These are phyloP conservation scores for Saccharomycopsis oosterbeekiorum DNA, from an alignment of 805 yeast genomes.

Conservation along the genomic window DNA sequence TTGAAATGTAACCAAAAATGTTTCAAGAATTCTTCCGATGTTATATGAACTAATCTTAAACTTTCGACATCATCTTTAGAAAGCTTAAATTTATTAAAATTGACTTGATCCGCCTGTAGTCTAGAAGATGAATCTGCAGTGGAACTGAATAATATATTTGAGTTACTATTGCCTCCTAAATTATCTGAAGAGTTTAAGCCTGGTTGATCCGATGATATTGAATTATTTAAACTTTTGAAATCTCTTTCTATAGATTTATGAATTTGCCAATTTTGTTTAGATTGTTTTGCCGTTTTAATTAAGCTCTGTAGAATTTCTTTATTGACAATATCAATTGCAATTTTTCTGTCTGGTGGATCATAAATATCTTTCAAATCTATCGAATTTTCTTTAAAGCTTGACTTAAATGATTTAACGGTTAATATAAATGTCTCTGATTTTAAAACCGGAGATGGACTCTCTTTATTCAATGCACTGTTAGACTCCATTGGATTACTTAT, in stretches of 20 bases:
- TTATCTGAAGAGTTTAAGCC: not conserved
- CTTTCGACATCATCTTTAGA: slow-evolving; percentile 36
- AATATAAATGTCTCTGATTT: not conserved
- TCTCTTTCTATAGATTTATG: slow-evolving; percentile 8
- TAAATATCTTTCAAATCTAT: slow-evolving; percentile 11
- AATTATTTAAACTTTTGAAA: not conserved
- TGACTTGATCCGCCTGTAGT: slow-evolving; percentile 10
- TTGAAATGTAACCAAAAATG: slow-evolving; percentile 66
- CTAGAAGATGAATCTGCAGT: not conserved
- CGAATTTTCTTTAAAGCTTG: not conserved
- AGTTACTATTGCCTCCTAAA: not conserved
- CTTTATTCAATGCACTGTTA: not conserved
- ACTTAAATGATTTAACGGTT: not conserved
- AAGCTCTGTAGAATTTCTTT: slow-evolving; percentile 7
- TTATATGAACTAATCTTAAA: slow-evolving; percentile 53
- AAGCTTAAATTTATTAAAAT: slow-evolving; percentile 16
- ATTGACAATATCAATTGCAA: slow-evolving; percentile 24
- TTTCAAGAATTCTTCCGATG: slow-evolving; percentile 63
- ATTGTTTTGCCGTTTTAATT: slow-evolving; percentile 13
- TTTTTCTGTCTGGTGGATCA: slow-evolving; percentile 21
- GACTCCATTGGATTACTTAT: slow-evolving; percentile 21
- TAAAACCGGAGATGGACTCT: not conserved
- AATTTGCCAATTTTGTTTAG: slow-evolving; percentile 18
- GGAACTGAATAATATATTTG: not conserved
- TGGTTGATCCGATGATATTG: not conserved